Evolutionary conservation across 495 filamentous ascomycete genomes (phyloP), one percentile per base, ranked within the genome.

Genomic region (Penicillium ochrochloron): DNA sequence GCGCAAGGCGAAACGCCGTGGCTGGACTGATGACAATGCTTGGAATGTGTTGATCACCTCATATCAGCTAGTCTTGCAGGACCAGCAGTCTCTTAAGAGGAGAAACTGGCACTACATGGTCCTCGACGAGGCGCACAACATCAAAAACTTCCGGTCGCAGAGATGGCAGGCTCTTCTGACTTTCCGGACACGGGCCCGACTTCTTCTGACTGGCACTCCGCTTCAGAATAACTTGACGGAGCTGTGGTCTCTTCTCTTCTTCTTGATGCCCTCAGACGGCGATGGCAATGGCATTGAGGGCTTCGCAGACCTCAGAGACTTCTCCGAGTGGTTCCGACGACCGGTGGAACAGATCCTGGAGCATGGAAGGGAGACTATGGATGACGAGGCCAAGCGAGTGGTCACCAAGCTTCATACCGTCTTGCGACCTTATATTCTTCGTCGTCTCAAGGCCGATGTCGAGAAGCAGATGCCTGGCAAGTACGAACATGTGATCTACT

Each of bases 391-490:
- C 17, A 90, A 92, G 66, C 87, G 85, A 54, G 91, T 95, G 60
- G 93, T 99, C 60, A 85, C 86, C 37, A 95, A 97, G 73, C 88
- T 99, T 17, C 96, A 99, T 75, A 90, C 94, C 64, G 90, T 97
- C 44, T 82, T 99, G 8, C 88, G 96, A 25, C 96, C 96, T 3
- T 97, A 96, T 75, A 86, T 99, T 15, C 85, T 99, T 23, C 89
- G 96, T 50, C 85, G 96, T 63, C 79, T 99, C 42, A 99, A 99
- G 78, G 92, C 94, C 50, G 96, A 99, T 73, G 96, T 99, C 25
- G 96, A 99, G 81, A 98, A 99, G 77, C 94, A 98, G 71, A 97
- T 99, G 93, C 96, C 96, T 0, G 93, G 86, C 33, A 99, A 99
- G 72, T 97, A 96, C 69, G 96, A 99, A 72, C 93, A 96, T 73